Conservation (phyloP, 441 rosid species). For the Populus hybrid region DNA sequence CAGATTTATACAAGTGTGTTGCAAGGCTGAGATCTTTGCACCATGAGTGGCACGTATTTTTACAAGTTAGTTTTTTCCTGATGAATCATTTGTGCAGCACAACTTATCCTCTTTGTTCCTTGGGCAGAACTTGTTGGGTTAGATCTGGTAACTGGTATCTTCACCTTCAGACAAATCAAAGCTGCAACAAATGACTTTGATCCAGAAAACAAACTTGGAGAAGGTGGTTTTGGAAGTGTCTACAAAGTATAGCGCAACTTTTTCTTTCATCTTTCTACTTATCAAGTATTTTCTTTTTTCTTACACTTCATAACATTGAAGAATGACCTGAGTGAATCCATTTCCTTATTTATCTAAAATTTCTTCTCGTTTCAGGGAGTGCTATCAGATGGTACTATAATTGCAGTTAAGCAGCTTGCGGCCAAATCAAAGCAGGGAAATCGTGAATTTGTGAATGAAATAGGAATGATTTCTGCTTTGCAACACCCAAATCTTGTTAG, state of each 20-base stretch:
- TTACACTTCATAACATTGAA: not conserved
- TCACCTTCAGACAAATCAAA: slow-evolving; percentile 29
- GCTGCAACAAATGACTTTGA: slow-evolving; percentile 29
- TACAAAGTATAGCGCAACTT: slow-evolving; percentile 20
- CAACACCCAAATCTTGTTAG: slow-evolving; percentile 60
- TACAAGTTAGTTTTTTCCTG: no score
- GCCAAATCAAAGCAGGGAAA: slow-evolving; percentile 76
- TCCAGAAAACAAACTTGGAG: slow-evolving; percentile 30
- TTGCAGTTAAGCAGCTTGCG: slow-evolving; percentile 81
- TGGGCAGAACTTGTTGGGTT: slow-evolving; percentile 13
- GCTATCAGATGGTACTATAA: slow-evolving; percentile 49
- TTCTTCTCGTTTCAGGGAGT: slow-evolving; percentile 46
- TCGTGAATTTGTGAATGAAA: slow-evolving; percentile 76
- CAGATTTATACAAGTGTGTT: no score
- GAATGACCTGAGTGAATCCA: not conserved
- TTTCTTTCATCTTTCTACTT: not conserved
- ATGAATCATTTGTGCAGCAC: not conserved
- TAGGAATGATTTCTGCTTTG: slow-evolving; percentile 61
- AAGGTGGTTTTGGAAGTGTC: slow-evolving; percentile 38
- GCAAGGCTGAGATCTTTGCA: no score
- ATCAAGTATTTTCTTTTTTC: not conserved
- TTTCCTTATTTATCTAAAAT: not conserved
- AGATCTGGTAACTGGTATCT: slow-evolving; percentile 25
- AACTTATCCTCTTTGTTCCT: not conserved
- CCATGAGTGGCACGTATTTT: no score